phyloP scores from a whole-genome alignment of 768 basidiomycete genomes.

The Phanerochaete carnosa region DNA sequence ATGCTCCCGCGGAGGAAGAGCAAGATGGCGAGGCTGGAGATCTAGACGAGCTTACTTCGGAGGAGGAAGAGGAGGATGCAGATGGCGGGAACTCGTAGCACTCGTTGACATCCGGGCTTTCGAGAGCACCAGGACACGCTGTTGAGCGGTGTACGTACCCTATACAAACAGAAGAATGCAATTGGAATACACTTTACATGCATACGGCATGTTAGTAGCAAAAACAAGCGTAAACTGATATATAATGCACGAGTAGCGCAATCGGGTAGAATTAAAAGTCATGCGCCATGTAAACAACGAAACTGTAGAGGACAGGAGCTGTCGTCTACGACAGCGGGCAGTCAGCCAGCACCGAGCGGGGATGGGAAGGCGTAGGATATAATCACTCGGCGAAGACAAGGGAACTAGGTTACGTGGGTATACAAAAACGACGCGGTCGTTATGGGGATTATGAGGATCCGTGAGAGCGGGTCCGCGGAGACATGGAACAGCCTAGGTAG shows the following conservation, averaged over 20 bases:
- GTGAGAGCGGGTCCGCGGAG: not conserved
- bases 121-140: too few relatives aligned
- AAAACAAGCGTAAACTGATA: not conserved
- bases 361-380: not conserved
- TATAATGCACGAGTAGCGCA: constrained; percentile 7
- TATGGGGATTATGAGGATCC: not conserved
- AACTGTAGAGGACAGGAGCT: not conserved
- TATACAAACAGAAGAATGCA: too few relatives aligned
- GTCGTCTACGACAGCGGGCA: not conserved
- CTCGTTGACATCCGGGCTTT: too few relatives aligned
- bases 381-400: not conserved
- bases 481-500: not conserved
- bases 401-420: not conserved
- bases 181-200: not conserved
- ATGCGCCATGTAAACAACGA: not conserved
- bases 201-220: not conserved
- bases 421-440: constrained; percentile 7
- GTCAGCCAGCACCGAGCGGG: not conserved
- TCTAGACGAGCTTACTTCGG: not conserved
- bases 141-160: not conserved
- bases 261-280: not conserved
- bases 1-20: not conserved
- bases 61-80: not conserved
- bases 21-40: not conserved
- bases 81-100: not conserved